phyloP scores from a whole-genome alignment of 2,329 filamentous ascomycete genomes.

The Aquanectria penicillioides region DNA sequence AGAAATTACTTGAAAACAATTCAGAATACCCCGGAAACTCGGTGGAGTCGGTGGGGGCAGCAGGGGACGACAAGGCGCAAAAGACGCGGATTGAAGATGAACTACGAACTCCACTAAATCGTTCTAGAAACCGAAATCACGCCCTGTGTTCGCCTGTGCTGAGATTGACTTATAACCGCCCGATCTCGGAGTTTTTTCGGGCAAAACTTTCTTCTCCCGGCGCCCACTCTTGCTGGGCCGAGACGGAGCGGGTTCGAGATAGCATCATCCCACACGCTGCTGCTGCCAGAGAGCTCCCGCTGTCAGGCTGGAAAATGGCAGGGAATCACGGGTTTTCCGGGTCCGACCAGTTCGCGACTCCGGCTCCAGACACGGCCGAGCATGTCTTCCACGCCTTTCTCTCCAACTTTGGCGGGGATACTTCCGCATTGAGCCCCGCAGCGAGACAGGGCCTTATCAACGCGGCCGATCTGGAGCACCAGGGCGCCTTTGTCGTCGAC shows the following conservation, averaged over 20 bases:
- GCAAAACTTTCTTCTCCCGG: constrained; percentile 5
- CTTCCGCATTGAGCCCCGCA: constrained; percentile 1
- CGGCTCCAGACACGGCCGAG: neutral
- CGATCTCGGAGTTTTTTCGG: constrained; percentile 21
- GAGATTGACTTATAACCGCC: neutral
- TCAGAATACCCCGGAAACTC: neutral
- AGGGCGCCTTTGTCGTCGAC: neutral
- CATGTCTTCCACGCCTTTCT: neutral
- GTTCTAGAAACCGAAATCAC: neutral
- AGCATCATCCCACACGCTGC: neutral
- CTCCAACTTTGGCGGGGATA: constrained; percentile 1
- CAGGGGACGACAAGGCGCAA: constrained; percentile 5
- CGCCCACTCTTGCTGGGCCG: neutral
- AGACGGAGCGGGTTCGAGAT: constrained; percentile 1
- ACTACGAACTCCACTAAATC: constrained; percentile 5
- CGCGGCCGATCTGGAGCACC: neutral
- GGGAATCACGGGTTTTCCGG: neutral
- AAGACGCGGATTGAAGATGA: constrained; percentile 1
- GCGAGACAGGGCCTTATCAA: neutral
- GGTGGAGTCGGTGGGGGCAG: constrained; percentile 12
- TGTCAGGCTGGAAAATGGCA: neutral
- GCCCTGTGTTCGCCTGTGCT: neutral
- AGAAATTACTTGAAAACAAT: constrained; percentile 13
- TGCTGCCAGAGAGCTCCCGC: neutral
- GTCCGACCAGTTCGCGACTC: neutral